phyloP scores from a whole-genome alignment of 2,329 filamentous ascomycete species.

The Neonectria coccinea region DNA sequence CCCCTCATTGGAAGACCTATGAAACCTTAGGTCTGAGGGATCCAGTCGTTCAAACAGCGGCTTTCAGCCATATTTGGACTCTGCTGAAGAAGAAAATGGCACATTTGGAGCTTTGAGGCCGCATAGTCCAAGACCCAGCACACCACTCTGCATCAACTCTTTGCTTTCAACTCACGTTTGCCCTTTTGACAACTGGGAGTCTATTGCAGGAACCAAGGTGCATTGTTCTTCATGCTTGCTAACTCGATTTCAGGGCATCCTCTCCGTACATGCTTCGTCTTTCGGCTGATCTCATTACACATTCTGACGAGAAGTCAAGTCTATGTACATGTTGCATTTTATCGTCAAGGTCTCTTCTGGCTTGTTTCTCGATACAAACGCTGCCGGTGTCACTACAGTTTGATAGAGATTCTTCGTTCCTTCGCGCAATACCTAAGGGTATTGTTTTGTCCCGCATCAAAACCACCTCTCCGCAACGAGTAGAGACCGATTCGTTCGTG shows the following conservation, averaged over 20 bases:
- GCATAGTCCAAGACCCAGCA: background rate
- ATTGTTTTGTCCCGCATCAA: background rate
- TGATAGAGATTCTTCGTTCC: too few relatives aligned
- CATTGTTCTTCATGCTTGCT: background rate
- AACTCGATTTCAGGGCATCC: background rate
- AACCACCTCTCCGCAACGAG: background rate
- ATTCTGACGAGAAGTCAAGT: background rate
- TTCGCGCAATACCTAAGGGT: too few relatives aligned
- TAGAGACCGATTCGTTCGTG: too few relatives aligned
- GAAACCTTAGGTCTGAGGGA: background rate
- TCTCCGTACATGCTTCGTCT: background rate
- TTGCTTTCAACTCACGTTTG: background rate
- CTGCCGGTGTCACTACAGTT: background rate
- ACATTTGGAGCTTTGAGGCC: background rate
- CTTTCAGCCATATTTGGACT: slow-evolving; percentile 7
- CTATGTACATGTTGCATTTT: too few relatives aligned
- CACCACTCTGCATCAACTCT: too few relatives aligned
- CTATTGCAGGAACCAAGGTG: too few relatives aligned
- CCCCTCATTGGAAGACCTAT: background rate
- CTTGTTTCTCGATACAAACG: background rate
- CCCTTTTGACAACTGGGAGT: background rate
- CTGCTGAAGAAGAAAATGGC: background rate
- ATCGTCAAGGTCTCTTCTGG: background rate
- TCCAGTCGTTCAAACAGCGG: background rate
- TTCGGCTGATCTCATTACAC: background rate